These are phyloP conservation scores for Phytophthora podocarpi DNA, from an alignment of 352 stramenopile species.

Conservation along the genomic window DNA sequence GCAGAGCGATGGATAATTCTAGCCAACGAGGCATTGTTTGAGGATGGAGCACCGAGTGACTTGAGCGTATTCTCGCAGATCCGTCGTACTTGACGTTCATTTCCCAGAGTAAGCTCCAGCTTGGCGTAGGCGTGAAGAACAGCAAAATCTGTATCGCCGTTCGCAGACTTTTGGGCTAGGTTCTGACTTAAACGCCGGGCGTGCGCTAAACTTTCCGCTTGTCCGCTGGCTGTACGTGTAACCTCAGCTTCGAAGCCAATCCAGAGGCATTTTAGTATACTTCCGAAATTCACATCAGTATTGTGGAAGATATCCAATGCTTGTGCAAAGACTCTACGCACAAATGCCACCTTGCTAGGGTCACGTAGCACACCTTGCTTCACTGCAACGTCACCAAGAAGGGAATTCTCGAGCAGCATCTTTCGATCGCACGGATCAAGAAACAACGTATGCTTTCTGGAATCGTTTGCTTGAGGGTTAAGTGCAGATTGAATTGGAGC, in stretches of 20 bases:
- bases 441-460: slow-evolving; percentile 24
- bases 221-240: neutral
- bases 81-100: slow-evolving; percentile 48
- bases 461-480: slow-evolving; percentile 21
- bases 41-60: slow-evolving; percentile 19
- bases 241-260: slow-evolving; percentile 56
- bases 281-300: slow-evolving; percentile 15
- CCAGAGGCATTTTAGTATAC: slow-evolving; percentile 48
- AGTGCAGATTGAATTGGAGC: slow-evolving; percentile 53
- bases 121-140: slow-evolving; percentile 61
- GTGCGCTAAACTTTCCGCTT: slow-evolving; percentile 12
- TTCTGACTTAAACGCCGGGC: slow-evolving; percentile 43
- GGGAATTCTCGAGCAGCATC: slow-evolving; percentile 24
- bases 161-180: slow-evolving; percentile 21
- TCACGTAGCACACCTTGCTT: slow-evolving; percentile 28
- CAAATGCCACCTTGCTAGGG: slow-evolving; percentile 48
- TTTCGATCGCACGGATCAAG: slow-evolving; percentile 34
- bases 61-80: slow-evolving; percentile 64
- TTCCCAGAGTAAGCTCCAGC: slow-evolving; percentile 51
- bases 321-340: slow-evolving; percentile 44
- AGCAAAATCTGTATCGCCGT: slow-evolving; percentile 20
- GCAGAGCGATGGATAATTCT: slow-evolving; percentile 56
- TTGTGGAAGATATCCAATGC: slow-evolving; percentile 28
- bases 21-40: slow-evolving; percentile 1
- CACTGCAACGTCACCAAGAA: slow-evolving; percentile 35